Evolutionary conservation across 2,329 filamentous ascomycete species (phyloP).

Genomic region (Verruconis gallopava): DNA sequence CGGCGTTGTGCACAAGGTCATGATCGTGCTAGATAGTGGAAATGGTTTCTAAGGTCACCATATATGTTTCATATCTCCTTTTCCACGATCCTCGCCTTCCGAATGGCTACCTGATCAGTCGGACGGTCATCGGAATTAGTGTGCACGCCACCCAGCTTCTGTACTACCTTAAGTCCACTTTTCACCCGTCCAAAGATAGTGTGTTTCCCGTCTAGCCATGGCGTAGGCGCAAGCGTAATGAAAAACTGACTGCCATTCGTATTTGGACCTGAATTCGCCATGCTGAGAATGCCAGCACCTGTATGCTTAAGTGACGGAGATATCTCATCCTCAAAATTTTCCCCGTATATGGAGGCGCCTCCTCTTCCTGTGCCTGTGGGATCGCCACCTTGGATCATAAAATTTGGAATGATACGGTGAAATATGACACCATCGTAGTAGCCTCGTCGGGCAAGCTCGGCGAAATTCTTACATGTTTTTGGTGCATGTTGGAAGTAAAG

Average conservation of each 20-base stretch:
- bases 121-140: slow-evolving; percentile 73
- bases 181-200: slow-evolving; percentile 92
- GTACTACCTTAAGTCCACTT: slow-evolving; percentile 67
- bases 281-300: slow-evolving; percentile 82
- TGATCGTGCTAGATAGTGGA: too few relatives aligned
- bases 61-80: slow-evolving; percentile 26
- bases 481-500: slow-evolving; percentile 85
- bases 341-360: slow-evolving; percentile 79
- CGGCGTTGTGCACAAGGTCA: too few relatives aligned
- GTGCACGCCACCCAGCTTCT: slow-evolving; percentile 77
- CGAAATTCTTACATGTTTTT: slow-evolving; percentile 79
- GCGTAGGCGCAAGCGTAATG: slow-evolving; percentile 83
- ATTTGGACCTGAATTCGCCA: slow-evolving; percentile 89
- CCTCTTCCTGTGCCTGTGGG: slow-evolving; percentile 88
- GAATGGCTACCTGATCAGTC: slow-evolving; percentile 67
- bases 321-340: slow-evolving; percentile 92
- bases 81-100: slow-evolving; percentile 58
- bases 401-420: slow-evolving; percentile 89
- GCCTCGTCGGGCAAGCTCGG: slow-evolving; percentile 61
- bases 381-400: slow-evolving; percentile 94
- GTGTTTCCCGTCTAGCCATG: slow-evolving; percentile 94
- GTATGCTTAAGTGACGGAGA: slow-evolving; percentile 68
- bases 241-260: slow-evolving; percentile 97
- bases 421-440: slow-evolving; percentile 84
- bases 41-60: too few relatives aligned